phyloP scores from a whole-genome alignment of 306 rosid species.

The Pyrus pyrifolia region DNA sequence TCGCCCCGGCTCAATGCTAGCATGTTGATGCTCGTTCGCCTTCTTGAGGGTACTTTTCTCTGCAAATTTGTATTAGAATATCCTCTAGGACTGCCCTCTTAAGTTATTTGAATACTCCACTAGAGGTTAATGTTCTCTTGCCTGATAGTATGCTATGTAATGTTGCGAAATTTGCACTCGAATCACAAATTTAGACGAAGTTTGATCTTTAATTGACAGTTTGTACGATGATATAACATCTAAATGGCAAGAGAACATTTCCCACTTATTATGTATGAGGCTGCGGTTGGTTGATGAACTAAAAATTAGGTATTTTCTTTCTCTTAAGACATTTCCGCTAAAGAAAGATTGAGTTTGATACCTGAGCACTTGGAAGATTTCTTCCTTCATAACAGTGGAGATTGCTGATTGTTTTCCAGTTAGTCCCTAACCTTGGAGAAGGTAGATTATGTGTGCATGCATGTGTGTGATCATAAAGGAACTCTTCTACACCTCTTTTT shows the following conservation, averaged over 20 bases:
- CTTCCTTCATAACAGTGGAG: neutral
- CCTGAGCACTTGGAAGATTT: neutral
- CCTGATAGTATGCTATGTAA: neutral
- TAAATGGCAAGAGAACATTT: neutral
- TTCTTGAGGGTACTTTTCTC: conserved; percentile 59
- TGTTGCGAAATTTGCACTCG: neutral
- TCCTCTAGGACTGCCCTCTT: too few relatives aligned
- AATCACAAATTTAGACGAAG: neutral
- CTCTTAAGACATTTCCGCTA: neutral
- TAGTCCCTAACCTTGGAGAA: neutral
- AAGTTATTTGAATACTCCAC: neutral
- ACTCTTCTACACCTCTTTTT: neutral
- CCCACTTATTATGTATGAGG: neutral
- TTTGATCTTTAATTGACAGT: neutral
- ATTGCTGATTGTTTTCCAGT: neutral
- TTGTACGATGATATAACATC: neutral
- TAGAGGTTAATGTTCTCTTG: neutral
- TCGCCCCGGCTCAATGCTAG: conserved; percentile 75
- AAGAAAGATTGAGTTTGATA: too few relatives aligned
- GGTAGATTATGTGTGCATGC: neutral
- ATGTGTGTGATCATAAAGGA: neutral
- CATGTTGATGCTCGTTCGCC: conserved; percentile 71
- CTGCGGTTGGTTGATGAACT: neutral
- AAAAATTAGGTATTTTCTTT: neutral
- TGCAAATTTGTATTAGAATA: neutral